Conservation (phyloP, 1,284 basidiomycete species). For the Fomitopsis pinicola region DNA sequence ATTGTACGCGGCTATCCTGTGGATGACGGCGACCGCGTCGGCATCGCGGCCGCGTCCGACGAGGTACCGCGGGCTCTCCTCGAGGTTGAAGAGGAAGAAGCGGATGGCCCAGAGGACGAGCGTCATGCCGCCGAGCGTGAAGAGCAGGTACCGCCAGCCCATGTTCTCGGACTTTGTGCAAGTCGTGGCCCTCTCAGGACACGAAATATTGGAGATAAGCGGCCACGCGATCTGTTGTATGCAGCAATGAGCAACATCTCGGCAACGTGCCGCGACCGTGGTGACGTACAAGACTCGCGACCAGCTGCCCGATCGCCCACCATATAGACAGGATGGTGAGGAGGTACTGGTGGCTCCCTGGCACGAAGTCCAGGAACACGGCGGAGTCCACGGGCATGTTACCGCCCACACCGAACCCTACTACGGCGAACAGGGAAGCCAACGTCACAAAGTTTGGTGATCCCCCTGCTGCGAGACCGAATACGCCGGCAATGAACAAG, state of each 20-base stretch:
- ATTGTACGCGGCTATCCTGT: slow-evolving; percentile 59
- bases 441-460: slow-evolving; percentile 40
- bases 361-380: slow-evolving; percentile 65
- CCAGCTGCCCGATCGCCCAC: slow-evolving; percentile 67
- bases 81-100: slow-evolving; percentile 54
- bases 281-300: slow-evolving; percentile 53
- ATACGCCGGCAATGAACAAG: slow-evolving; percentile 53
- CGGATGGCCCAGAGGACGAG: slow-evolving; percentile 54
- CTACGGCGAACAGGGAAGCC: slow-evolving; percentile 40
- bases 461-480: slow-evolving; percentile 45
- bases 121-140: slow-evolving; percentile 44
- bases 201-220: slow-evolving; percentile 46
- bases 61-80: slow-evolving; percentile 63
- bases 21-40: slow-evolving; percentile 58
- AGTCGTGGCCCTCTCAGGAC: slow-evolving; percentile 26
- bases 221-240: slow-evolving; percentile 41
- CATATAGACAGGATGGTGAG: slow-evolving; percentile 66
- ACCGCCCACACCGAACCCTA: slow-evolving; percentile 47
- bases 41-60: slow-evolving; percentile 57
- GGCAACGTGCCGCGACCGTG: slow-evolving; percentile 13
- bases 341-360: slow-evolving; percentile 64
- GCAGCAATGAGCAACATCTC: slow-evolving; percentile 5
- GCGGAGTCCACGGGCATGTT: slow-evolving; percentile 63
- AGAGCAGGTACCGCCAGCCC: slow-evolving; percentile 60
- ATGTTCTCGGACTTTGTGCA: slow-evolving; percentile 41